Evolutionary conservation across 164 flowering plant species (phyloP).

Genomic region (Kalanchoe fedtschenkoi): DNA sequence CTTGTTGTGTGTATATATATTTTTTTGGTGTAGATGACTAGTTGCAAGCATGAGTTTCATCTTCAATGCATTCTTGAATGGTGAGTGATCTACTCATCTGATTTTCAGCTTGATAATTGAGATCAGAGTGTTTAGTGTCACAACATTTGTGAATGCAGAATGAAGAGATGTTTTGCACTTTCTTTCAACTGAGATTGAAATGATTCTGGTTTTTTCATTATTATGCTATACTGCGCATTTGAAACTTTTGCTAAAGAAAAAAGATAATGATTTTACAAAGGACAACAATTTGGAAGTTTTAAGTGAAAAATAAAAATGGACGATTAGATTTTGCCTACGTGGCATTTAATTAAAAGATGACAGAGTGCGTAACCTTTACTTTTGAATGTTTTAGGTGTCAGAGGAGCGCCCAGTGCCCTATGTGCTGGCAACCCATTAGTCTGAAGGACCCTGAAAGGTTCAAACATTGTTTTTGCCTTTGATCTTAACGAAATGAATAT

Average conservation of each 20-base stretch:
- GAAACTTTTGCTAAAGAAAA: no score
- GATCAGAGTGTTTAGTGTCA: not conserved
- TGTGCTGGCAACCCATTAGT: constrained; percentile 42
- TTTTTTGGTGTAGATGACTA: constrained; percentile 53
- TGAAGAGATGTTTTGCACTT: not conserved
- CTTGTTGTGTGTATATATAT: constrained; percentile 6
- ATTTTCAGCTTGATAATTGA: not conserved
- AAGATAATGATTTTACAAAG: no score
- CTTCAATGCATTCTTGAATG: constrained; percentile 97
- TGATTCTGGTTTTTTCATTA: no score
- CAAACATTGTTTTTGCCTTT: not conserved
- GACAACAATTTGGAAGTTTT: no score
- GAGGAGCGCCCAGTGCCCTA: constrained; percentile 39
- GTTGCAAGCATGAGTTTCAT: constrained; percentile 95
- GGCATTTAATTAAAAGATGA: no score
- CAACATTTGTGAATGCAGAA: not conserved
- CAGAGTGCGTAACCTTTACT: not conserved
- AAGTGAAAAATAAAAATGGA: no score
- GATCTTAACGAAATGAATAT: not conserved
- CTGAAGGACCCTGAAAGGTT: constrained; percentile 36
- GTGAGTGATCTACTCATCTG: constrained; percentile 19
- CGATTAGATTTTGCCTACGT: no score
- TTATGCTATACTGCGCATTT: not conserved
- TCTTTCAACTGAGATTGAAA: not conserved
- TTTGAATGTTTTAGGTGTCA: constrained; percentile 26